These are phyloP conservation scores for Lodderomyces theae DNA, from an alignment of 1,139 yeast genomes.

Conservation along the genomic window DNA sequence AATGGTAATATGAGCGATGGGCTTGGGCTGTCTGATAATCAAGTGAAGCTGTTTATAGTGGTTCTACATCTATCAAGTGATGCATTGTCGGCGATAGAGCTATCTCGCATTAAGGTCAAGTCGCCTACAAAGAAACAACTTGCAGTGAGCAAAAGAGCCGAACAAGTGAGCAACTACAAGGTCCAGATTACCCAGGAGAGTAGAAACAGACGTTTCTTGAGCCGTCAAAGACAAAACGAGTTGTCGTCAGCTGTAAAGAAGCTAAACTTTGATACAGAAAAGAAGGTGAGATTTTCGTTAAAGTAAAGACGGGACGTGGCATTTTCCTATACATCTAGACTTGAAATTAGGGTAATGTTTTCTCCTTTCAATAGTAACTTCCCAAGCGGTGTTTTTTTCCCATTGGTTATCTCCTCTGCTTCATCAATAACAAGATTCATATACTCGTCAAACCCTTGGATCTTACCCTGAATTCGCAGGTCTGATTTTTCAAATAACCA, in stretches of 20 bases:
- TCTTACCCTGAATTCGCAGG: constrained; percentile 75
- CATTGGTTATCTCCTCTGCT: constrained; percentile 65
- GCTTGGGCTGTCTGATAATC: not conserved
- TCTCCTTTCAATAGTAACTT: constrained; percentile 87
- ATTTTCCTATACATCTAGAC: constrained; percentile 36
- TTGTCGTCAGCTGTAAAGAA: constrained; percentile 13
- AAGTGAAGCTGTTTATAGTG: constrained; percentile 4
- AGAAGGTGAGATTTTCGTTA: constrained; percentile 1
- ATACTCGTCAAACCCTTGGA: constrained; percentile 93
- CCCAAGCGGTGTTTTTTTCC: constrained; percentile 40
- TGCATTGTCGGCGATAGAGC: constrained; percentile 9
- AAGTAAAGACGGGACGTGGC: not conserved
- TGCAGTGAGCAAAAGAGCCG: constrained; percentile 24
- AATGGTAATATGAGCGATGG: constrained; percentile 1
- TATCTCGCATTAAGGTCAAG: constrained; percentile 13
- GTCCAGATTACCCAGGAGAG: constrained; percentile 21
- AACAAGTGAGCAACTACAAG: constrained; percentile 29
- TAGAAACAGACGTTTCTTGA: constrained; percentile 21
- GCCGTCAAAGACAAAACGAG: constrained; percentile 15
- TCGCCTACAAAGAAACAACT: constrained; percentile 18
- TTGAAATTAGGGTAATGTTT: constrained; percentile 78
- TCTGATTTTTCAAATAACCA: constrained; percentile 89
- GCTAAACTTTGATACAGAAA: constrained; percentile 10
- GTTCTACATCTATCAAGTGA: constrained; percentile 9
- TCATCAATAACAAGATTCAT: constrained; percentile 95